phyloP scores from a whole-genome alignment of 106 monocot species.

The Agapanthus africanus region DNA sequence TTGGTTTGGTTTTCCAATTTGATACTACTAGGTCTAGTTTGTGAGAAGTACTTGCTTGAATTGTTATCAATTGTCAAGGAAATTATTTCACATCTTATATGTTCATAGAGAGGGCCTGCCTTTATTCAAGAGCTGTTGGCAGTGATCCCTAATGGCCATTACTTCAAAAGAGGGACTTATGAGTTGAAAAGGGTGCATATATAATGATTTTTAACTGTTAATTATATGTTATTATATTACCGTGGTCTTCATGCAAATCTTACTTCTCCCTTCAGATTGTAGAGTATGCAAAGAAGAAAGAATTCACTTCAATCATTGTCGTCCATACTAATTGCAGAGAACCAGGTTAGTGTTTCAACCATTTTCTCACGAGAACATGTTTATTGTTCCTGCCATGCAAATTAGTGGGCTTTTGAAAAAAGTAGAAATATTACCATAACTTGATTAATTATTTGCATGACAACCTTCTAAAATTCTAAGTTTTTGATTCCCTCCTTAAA shows the following conservation, averaged over 20 bases:
- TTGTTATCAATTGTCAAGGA: neutral
- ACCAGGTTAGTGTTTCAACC: slow-evolving; percentile 40
- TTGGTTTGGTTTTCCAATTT: neutral
- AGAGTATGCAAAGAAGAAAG: slow-evolving; percentile 79
- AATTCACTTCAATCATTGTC: slow-evolving; percentile 78
- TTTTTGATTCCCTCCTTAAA: neutral
- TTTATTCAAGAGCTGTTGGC: slow-evolving; percentile 74
- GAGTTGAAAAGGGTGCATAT: slow-evolving; percentile 79
- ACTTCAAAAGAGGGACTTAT: slow-evolving; percentile 84
- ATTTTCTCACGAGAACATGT: neutral
- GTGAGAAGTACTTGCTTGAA: neutral
- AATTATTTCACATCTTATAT: neutral
- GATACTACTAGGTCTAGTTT: neutral
- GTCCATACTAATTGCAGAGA: slow-evolving; percentile 86
- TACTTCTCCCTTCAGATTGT: slow-evolving; percentile 50
- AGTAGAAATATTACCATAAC: neutral
- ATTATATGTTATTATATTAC: neutral
- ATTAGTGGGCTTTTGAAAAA: neutral
- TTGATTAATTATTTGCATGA: neutral
- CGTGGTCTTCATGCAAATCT: neutral
- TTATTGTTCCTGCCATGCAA: neutral
- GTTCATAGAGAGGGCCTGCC: slow-evolving; percentile 76
- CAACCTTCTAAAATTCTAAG: neutral
- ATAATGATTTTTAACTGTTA: neutral
- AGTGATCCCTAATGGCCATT: slow-evolving; percentile 86